A percentile compares a stretch with the other conserved stretches of the same genome.
These are phyloP conservation scores for Cordyceps militaris DNA, from an alignment of 2,329 filamentous ascomycete species.

Conservation along the genomic window DNA sequence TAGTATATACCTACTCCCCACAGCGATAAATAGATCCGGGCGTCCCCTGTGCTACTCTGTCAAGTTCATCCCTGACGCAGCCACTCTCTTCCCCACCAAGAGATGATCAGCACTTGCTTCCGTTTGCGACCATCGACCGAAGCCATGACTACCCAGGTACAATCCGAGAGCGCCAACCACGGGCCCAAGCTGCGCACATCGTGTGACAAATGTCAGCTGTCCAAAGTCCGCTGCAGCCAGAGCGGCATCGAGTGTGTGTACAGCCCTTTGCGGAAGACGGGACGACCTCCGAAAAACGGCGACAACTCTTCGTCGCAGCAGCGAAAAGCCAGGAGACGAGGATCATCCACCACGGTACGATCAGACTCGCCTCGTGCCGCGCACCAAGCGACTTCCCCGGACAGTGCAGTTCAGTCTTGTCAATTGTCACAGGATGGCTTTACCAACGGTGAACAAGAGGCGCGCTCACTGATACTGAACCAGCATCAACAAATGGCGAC, in stretches of 20 bases:
- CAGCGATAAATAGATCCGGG: background rate
- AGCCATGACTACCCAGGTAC: background rate
- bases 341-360: background rate
- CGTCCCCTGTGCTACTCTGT: background rate
- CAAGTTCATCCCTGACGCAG: background rate
- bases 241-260: background rate
- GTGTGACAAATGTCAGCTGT: background rate
- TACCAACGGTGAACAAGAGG: no score
- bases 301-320: background rate
- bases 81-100: background rate
- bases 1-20: background rate
- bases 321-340: background rate
- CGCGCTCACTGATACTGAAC: background rate
- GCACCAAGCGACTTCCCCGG: background rate
- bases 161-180: background rate
- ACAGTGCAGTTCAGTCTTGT: background rate
- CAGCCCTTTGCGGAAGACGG: background rate
- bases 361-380: background rate
- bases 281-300: background rate
- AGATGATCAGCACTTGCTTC: no score
- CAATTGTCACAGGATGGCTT: background rate
- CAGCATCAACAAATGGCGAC: background rate
- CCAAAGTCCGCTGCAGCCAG: background rate
- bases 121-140: background rate
- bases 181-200: background rate